These are phyloP conservation scores for Chalaropsis thielavioides DNA, from an alignment of 2,329 filamentous ascomycete genomes.

Conservation along the genomic window DNA sequence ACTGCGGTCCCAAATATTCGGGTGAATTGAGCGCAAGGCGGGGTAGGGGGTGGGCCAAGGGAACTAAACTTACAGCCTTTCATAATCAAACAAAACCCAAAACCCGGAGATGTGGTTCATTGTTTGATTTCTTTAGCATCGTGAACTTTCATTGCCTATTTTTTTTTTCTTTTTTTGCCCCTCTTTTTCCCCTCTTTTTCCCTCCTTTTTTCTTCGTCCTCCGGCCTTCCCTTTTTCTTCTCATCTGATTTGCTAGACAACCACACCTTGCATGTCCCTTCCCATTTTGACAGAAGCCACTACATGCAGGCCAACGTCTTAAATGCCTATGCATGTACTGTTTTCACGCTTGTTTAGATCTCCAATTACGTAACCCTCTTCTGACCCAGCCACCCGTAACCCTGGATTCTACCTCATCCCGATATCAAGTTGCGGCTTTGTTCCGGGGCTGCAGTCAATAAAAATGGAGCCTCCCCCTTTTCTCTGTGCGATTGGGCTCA, in stretches of 20 bases:
- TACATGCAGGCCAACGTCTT: background rate
- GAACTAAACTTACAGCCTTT: background rate
- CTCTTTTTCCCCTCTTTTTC: background rate
- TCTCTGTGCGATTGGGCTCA: background rate
- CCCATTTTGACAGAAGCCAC: background rate
- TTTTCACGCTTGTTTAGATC: too few species aligned
- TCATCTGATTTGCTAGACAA: background rate
- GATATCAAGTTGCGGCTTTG: background rate
- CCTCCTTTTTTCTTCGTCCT: too few species aligned
- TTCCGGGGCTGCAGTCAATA: background rate
- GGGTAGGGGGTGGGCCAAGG: background rate
- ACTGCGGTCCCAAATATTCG: background rate
- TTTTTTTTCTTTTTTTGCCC: background rate
- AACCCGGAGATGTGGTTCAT: background rate
- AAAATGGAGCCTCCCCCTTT: background rate
- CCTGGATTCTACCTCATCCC: background rate
- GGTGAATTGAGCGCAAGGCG: background rate
- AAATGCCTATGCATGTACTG: background rate
- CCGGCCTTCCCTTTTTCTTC: background rate
- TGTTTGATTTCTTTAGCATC: background rate
- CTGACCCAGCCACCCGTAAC: background rate
- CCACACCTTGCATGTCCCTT: background rate
- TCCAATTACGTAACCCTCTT: background rate
- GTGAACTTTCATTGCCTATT: background rate
- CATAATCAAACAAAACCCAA: background rate